phyloP scores from a whole-genome alignment of 1,284 basidiomycete species.

The Fomitopsis betulina region DNA sequence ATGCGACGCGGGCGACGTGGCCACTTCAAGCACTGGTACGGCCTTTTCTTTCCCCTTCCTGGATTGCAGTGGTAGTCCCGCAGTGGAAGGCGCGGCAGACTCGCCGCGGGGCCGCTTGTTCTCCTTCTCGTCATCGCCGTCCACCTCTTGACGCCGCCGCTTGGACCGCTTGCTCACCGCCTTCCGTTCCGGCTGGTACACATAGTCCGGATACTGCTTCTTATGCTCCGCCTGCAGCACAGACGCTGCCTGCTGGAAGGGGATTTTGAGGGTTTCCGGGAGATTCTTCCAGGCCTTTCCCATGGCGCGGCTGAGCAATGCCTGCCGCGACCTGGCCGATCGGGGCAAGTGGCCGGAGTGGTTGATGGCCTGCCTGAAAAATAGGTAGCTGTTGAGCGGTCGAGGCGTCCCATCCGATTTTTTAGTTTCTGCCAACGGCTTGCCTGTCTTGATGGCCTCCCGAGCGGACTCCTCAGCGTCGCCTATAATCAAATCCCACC shows the following conservation, averaged over 20 bases:
- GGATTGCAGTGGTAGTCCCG: neutral
- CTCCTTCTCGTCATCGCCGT: neutral
- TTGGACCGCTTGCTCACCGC: slow-evolving; percentile 7
- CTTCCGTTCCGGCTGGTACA: slow-evolving; percentile 38
- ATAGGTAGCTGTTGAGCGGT: neutral
- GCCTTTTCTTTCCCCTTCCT: neutral
- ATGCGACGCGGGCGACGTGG: neutral
- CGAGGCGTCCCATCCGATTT: neutral
- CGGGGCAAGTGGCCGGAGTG: neutral
- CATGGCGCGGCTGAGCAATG: slow-evolving; percentile 47
- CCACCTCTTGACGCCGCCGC: neutral
- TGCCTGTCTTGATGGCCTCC: no score
- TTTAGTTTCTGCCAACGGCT: neutral
- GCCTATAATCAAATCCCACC: no score
- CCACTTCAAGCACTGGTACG: neutral
- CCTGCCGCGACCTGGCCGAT: neutral
- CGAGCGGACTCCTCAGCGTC: no score
- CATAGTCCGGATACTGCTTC: slow-evolving; percentile 39
- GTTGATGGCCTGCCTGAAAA: neutral
- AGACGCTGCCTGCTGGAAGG: slow-evolving; percentile 27
- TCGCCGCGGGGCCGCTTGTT: neutral
- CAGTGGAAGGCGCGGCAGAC: neutral
- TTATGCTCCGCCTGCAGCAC: slow-evolving; percentile 34
- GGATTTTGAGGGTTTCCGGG: neutral
- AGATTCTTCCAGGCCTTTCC: slow-evolving; percentile 51